Evolutionary conservation across 2,329 filamentous ascomycete species (phyloP), one percentile per base, ranked within the genome.

Genomic region (Dichotomopilus funicola): DNA sequence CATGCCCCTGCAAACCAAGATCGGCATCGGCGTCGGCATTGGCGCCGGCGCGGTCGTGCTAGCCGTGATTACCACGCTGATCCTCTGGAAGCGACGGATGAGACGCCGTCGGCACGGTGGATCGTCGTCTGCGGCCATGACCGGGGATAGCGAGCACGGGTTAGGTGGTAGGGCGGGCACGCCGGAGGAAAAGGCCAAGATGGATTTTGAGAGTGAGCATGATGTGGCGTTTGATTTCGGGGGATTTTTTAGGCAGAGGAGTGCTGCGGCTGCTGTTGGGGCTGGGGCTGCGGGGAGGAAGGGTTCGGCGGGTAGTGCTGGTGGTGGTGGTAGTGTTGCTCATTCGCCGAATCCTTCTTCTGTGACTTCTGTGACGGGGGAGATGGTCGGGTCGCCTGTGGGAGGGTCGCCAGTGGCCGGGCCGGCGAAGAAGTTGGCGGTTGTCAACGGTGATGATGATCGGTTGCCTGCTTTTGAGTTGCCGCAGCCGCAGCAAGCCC

Each of bases 171-270:
- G 5, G 13, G 40, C 27, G 7, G 19, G 49, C 10, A 51, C 57
- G 37, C 55, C 59, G 36, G 35, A 57, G 35, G 59, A 63, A 10
- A 55, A 49, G 45, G 57, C 58, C 19, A 62, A 62, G 54, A 45
- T 63, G 53, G 61, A 61, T 19, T 63, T 49, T 44, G 61, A 63
- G 53, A 61, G 56, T 54, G 61, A 61, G 51, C 58, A 63, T 31
- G 58, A 61, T 27, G 51, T 63, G 19, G 58, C 56, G 43, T 57
- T 63, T 42, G 63, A 64, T 27, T 61, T 63, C 57, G 59, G 61
- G 34, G 48, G 40, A 7, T 51, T 59, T 6, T 52, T 55, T 34
- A 9, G 53, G n/a, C 53, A 37, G 13, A 43, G 55, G 49, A 34
- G 13, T 8, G 36, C 12, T 27, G 48, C 37, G 37, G 12, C 37